Evolutionary conservation across 768 basidiomycete genomes (phyloP), one percentile per base, ranked within the genome.

Genomic region (Tremella yokohamensis): DNA sequence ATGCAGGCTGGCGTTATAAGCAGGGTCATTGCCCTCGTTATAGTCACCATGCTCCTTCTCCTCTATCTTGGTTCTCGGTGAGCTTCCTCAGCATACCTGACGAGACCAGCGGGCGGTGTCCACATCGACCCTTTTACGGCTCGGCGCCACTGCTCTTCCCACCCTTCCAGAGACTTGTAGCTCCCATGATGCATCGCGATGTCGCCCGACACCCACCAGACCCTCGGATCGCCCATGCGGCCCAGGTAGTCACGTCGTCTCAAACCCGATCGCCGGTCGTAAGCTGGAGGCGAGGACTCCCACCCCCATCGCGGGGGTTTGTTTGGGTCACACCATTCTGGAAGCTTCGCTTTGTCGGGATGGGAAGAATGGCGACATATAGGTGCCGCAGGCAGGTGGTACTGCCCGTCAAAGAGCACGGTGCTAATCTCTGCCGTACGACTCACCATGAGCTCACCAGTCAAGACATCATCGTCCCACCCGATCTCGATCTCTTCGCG

Each of bases 391-490:
- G 60, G 60, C 13, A 62, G 56, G 44, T 34, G 37, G 51, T 47
- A 62, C 56, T 62, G 48, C 4, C 6, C 29, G 29, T 34, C 29
- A 34, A 11, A 34, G n/a, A n/a, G 8, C 45, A 40, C 1, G 29
- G 13, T 42, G 39, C 29, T 34, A 11, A 34, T 34, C 29, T 11
- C 29, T 34, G 6, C 29, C 11, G 49, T 26, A 37, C 48, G 40
- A 6, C 54, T 51, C 40, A 61, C 60, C 65, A 66, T 66, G 40
- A 66, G 25, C 37, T 66, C 65, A 2, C 65, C 65, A 18, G 62
- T 66, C 19, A 66, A 49, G 16, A 66, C 65, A 52, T 66, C 65
- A 38, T 66, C 65, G 38, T 66, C 65, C 47, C 51, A 66, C 40
- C 48, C 49, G 3, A 22, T 34, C 39, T 63, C 52, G 47, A 63